Base-by-base conservation (phyloP, 768 basidiomycete genomes). In the Kwoniella newhampshirensis region DNA sequence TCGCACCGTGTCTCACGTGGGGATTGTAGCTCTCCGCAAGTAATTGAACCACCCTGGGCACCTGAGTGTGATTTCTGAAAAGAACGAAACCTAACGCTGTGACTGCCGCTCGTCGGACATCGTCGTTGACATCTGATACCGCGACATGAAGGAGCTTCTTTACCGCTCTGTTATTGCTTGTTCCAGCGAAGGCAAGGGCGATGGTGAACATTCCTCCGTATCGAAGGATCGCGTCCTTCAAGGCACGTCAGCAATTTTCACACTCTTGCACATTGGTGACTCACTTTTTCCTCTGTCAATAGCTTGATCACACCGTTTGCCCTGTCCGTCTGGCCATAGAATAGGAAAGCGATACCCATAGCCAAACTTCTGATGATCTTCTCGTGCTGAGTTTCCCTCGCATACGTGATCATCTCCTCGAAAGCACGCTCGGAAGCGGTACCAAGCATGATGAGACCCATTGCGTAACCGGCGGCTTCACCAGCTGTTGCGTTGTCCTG, bases 381-480 rank as follows among this genome's bases (percentile, higher is more conserved):
- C 80, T 99, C 96, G 73, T 98, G 96, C 70, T 96, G 91, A 1
- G 96, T 99, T 74, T 99, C 96, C 53, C 88, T 84, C 26, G 96
- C 92, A 71, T 99, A 99, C 50, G 87, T 84, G 54, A 97, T 80
- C 94, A 97, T 98, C 78, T 99, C 96, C 26, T 89, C 86, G 32
- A 91, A 84, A 51, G 85, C 84, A 35, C 84, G 86, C 26, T 81
- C 80, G 40, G 85, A 86, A 15, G 85, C 92, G 2, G 91, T 92
- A n/a, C 92, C 96, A 5, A 99, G 82, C 93, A 97, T 97, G 71
- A 97, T 84, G 51, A 99, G 81, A 28, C 96, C 96, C 93, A 99
- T 97, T 1, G 93, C 88, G 77, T 90, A 97, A 13, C 96, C 96
- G 37, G 91, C 84, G 4, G 89, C 93, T 78, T 98, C 96, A 13